Evolutionary conservation across 495 filamentous ascomycete species (phyloP).

Genomic region (Parmelia sp.): DNA sequence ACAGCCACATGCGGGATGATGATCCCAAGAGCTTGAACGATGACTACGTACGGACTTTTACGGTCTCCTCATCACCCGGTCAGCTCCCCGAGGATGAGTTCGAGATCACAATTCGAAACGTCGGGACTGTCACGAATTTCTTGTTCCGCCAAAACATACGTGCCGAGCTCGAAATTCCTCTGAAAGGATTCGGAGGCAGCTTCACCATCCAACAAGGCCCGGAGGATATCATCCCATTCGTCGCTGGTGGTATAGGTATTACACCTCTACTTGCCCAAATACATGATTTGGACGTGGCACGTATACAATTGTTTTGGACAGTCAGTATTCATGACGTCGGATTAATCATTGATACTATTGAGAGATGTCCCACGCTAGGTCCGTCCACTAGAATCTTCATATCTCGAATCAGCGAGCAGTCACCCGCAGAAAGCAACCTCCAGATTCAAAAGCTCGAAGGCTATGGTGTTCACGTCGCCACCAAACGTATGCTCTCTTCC

Average conservation of each 20-base stretch:
- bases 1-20: constrained; percentile 72
- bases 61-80: constrained; percentile 55
- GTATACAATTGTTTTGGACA: constrained; percentile 59
- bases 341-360: constrained; percentile 55
- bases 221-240: constrained; percentile 41
- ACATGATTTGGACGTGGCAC: constrained; percentile 37
- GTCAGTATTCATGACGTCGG: constrained; percentile 53
- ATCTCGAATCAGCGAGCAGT: constrained; percentile 40
- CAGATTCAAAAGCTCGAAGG: constrained; percentile 24
- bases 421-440: constrained; percentile 30
- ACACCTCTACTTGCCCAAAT: constrained; percentile 68
- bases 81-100: constrained; percentile 44
- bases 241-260: constrained; percentile 75
- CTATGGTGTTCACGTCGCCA: constrained; percentile 39
- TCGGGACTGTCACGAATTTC: constrained; percentile 60
- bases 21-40: constrained; percentile 75
- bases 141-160: constrained; percentile 53
- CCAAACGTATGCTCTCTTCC: constrained; percentile 46
- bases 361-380: constrained; percentile 44
- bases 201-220: constrained; percentile 45
- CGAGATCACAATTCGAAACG: constrained; percentile 62
- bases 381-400: constrained; percentile 54
- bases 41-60: constrained; percentile 77
- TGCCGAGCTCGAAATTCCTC: constrained; percentile 52
- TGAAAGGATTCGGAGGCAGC: constrained; percentile 68